These are phyloP conservation scores for Colletotrichum sp. DNA, from an alignment of 2,329 filamentous ascomycete genomes.

Conservation along the genomic window DNA sequence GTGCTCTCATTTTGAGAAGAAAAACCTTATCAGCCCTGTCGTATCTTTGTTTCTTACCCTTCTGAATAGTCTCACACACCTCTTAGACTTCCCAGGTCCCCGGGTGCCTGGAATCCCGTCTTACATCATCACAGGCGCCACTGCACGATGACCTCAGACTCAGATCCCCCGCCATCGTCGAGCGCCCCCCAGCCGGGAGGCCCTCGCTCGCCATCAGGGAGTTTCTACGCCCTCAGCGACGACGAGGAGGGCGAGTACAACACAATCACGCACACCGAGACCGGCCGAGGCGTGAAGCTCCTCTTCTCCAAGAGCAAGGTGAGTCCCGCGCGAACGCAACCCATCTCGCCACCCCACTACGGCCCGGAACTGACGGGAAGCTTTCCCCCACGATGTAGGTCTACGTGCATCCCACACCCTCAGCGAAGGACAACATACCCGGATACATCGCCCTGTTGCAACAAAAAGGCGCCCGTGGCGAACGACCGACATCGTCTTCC, in stretches of 20 bases:
- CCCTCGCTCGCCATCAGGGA: slow-evolving; percentile 76
- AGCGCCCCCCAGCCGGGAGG: slow-evolving; percentile 32
- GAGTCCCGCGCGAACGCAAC: slow-evolving; percentile 23
- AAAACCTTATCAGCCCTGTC: background rate
- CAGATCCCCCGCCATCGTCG: slow-evolving; percentile 15
- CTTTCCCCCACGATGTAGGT: slow-evolving; percentile 60
- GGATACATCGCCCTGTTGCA: slow-evolving; percentile 94
- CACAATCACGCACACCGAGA: slow-evolving; percentile 82
- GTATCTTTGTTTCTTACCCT: background rate
- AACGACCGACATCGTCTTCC: slow-evolving; percentile 48
- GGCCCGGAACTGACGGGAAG: background rate
- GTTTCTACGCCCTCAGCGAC: slow-evolving; percentile 95
- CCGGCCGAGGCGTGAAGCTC: slow-evolving; percentile 86
- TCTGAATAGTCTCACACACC: background rate
- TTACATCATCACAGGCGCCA: slow-evolving; percentile 3
- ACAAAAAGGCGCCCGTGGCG: slow-evolving; percentile 68
- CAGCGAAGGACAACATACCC: slow-evolving; percentile 92
- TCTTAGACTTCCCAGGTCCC: background rate
- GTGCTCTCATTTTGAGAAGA: background rate
- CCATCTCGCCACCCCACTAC: background rate
- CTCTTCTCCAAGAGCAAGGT: slow-evolving; percentile 97
- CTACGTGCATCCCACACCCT: slow-evolving; percentile 93
- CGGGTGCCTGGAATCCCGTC: slow-evolving; percentile 3
- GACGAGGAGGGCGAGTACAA: slow-evolving; percentile 96
- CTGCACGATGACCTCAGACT: slow-evolving; percentile 23